A percentile compares a stretch with the other conserved stretches of the same genome.
phyloP scores from a whole-genome alignment of 2,329 filamentous ascomycete species.

The Aspergillus sp. region DNA sequence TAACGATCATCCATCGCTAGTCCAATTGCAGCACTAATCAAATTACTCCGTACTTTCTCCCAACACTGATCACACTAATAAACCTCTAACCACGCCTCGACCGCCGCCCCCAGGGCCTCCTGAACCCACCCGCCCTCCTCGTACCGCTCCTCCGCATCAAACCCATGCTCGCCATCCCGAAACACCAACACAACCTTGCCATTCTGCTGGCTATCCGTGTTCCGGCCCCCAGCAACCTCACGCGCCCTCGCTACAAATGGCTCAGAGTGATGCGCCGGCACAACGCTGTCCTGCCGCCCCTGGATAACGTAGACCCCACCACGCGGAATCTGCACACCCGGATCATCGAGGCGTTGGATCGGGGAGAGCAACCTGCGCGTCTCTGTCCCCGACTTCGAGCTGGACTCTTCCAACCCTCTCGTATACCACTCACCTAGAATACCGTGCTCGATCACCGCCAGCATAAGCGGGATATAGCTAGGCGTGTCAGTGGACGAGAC shows the following conservation, averaged over 20 bases:
- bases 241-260: constrained; percentile 27
- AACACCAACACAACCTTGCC: constrained; percentile 27
- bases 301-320: constrained; percentile 37
- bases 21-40: no score
- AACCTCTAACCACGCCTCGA: constrained; percentile 27
- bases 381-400: neutral
- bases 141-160: constrained; percentile 26
- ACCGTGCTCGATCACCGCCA: constrained; percentile 21
- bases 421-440: constrained; percentile 18
- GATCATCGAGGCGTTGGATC: constrained; percentile 28
- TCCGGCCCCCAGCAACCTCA: constrained; percentile 3
- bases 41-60: no score
- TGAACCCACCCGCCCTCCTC: constrained; percentile 29
- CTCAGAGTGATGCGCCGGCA: constrained; percentile 28
- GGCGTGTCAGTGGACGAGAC: constrained; percentile 16
- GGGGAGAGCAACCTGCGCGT: constrained; percentile 25
- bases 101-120: constrained; percentile 23
- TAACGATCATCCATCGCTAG: no score
- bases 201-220: neutral
- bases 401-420: constrained; percentile 12
- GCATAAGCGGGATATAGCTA: constrained; percentile 17
- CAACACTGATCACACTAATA: neutral
- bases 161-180: constrained; percentile 38
- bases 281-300: constrained; percentile 32
- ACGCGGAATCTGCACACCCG: constrained; percentile 23